Evolutionary conservation across 805 yeast species (phyloP).

Genomic region (Wickerhamiella dianesei): DNA sequence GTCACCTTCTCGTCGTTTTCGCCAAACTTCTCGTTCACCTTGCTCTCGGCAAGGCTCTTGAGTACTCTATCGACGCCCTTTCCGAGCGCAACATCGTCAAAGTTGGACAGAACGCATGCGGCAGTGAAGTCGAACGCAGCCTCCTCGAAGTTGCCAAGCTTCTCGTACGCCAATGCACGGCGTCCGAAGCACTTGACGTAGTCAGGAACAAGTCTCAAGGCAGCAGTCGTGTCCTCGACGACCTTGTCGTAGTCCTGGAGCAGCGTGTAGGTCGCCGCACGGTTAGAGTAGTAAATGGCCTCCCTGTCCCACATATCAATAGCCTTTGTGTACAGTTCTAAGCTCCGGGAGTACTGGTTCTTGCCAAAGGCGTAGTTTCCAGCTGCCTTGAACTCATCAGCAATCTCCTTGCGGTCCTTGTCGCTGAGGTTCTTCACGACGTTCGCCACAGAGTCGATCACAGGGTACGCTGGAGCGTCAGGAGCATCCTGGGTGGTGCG

Average conservation of each 20-base stretch:
- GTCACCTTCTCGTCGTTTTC: slow-evolving; percentile 37
- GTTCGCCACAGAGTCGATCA: slow-evolving; percentile 20
- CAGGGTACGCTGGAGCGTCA: slow-evolving; percentile 25
- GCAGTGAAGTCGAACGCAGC: slow-evolving; percentile 89
- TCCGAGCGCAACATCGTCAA: slow-evolving; percentile 65
- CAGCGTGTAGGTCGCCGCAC: slow-evolving; percentile 91
- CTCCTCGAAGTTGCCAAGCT: slow-evolving; percentile 59
- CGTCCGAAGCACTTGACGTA: slow-evolving; percentile 85
- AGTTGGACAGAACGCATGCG: slow-evolving; percentile 71
- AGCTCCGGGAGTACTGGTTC: slow-evolving; percentile 61
- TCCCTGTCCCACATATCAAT: slow-evolving; percentile 53
- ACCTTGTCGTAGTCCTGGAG: slow-evolving; percentile 70
- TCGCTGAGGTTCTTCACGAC: slow-evolving; percentile 16
- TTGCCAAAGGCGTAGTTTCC: slow-evolving; percentile 71
- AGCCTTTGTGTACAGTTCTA: slow-evolving; percentile 68
- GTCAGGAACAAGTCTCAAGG: slow-evolving; percentile 74
- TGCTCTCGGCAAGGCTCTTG: slow-evolving; percentile 60
- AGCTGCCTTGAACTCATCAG: slow-evolving; percentile 69
- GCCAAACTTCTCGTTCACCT: slow-evolving; percentile 37
- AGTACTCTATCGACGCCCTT: slow-evolving; percentile 75
- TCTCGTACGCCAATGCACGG: slow-evolving; percentile 86
- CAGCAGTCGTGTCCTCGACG: slow-evolving; percentile 74
- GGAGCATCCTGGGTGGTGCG: slow-evolving; percentile 14
- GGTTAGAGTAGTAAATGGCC: slow-evolving; percentile 84
- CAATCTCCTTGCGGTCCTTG: slow-evolving; percentile 34